Evolutionary conservation across 768 basidiomycete species (phyloP).

Genomic region (Paxillus ammoniavirescens): DNA sequence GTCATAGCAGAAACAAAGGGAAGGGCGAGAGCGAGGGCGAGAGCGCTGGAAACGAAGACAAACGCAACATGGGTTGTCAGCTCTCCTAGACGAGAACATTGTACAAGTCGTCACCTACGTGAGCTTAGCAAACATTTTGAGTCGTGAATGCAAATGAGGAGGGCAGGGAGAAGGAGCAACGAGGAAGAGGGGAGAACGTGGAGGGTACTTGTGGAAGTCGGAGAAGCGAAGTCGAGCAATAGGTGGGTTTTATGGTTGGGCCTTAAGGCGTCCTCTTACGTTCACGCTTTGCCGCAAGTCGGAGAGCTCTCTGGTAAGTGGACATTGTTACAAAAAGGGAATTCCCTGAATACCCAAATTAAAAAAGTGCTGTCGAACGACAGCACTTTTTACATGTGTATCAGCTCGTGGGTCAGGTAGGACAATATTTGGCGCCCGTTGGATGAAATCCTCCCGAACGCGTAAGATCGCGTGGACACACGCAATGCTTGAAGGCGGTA

Average conservation of each 20-base stretch:
- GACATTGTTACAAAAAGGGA: too few species aligned
- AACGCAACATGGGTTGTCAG: not conserved
- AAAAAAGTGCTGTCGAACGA: too few species aligned
- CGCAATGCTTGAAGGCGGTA: constrained; percentile 69
- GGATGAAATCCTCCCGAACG: constrained; percentile 82
- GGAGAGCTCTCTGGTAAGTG: too few species aligned
- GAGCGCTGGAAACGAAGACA: constrained; percentile 28
- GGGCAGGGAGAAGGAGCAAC: not conserved
- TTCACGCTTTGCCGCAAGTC: too few species aligned
- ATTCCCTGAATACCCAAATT: too few species aligned
- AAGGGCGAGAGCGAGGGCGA: constrained; percentile 45
- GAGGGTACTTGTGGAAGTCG: constrained; percentile 17
- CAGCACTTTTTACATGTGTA: constrained; percentile 69
- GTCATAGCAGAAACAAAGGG: constrained; percentile 44
- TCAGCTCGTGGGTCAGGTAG: constrained; percentile 85
- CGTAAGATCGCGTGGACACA: constrained; percentile 73
- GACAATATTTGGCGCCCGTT: constrained; percentile 63
- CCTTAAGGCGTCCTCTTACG: too few species aligned
- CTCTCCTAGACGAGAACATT: not conserved
- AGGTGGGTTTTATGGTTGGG: constrained; percentile 15
- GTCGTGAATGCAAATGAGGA: constrained; percentile 11
- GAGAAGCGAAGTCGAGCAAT: not conserved
- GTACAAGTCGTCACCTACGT: constrained; percentile 31
- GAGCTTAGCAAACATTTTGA: constrained; percentile 51
- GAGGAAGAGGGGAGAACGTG: too few species aligned